Evolutionary conservation across 1,284 basidiomycete genomes (phyloP), one percentile per base, ranked within the genome.

Genomic region (Omphalotus olearius): DNA sequence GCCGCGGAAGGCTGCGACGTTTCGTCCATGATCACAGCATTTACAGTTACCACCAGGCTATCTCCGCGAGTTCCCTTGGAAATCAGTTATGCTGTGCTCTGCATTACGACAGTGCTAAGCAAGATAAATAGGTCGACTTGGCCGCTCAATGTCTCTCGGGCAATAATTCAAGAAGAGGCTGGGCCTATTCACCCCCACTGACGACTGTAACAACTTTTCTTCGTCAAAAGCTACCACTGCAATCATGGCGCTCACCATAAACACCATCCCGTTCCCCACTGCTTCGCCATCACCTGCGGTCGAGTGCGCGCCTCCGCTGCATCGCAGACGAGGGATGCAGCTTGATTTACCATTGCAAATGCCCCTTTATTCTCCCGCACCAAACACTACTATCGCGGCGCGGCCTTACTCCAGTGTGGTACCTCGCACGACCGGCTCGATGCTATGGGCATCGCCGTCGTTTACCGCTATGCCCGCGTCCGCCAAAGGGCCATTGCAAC

Each of bases 401-500:
- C 35, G n/a, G 38, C 30, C n/a, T 39, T 23, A 6, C 38, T 26
- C 16, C 41, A 26, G 41, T 5, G 41, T 23, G 23, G 41, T 14
- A 6, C 16, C 20, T 14, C 20, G 41, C 18, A 17, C 26, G 14
- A 23, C 26, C 20, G 41, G 41, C 13, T 41, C 39, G 6, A 1
- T 41, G 18, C 37, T 40, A 14, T 25, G 39, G 25, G 42, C 39
- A 42, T 6, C 37, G 9, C 37, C 28, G 18, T 47, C 46, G 18
- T 36, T 28, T 40, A 28, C 26, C 30, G 17, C 6, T 5, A 38
- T 33, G 14, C 45, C 46, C 30, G 46, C 46, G 17, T 47, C 46
- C 39, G 48, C 41, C 6, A 51, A 52, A 45, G 54, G 54, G 11
- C 54, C 45, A 30, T 13, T 55, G 13, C 54, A 55, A 33, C 54